Percentiles rank a stretch among this genome's conserved stretches.
phyloP scores from a whole-genome alignment of 352 stramenopile species.

The Pythium folliculosum region DNA sequence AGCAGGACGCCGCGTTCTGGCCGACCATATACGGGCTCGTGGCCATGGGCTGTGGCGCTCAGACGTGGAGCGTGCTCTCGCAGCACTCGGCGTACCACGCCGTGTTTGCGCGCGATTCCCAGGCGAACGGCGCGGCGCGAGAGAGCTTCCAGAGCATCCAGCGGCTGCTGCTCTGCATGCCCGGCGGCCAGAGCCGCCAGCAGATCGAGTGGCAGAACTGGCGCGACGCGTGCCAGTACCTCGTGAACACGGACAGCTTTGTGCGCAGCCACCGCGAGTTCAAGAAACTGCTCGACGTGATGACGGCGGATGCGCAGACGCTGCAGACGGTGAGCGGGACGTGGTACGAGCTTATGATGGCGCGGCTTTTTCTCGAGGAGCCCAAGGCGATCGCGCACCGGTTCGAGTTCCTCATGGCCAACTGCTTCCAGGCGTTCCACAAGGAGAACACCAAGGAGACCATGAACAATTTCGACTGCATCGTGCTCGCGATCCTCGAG shows the following conservation, averaged over 20 bases:
- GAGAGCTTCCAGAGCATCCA: constrained; percentile 60
- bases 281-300: constrained; percentile 54
- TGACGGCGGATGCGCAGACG: constrained; percentile 50
- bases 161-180: constrained; percentile 71
- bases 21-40: constrained; percentile 60
- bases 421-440: constrained; percentile 61
- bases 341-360: constrained; percentile 86
- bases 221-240: constrained; percentile 60
- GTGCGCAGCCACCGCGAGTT: constrained; percentile 52
- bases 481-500: constrained; percentile 76
- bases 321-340: constrained; percentile 42
- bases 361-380: constrained; percentile 70
- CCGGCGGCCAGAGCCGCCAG: constrained; percentile 29
- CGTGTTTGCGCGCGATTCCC: constrained; percentile 42
- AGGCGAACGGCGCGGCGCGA: constrained; percentile 45
- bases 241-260: constrained; percentile 56
- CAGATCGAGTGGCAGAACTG: constrained; percentile 59
- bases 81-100: constrained; percentile 59
- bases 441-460: constrained; percentile 28
- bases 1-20: constrained; percentile 64
- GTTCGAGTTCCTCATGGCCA: constrained; percentile 80
- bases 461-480: constrained; percentile 84
- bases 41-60: constrained; percentile 46
- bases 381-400: constrained; percentile 73
- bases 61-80: constrained; percentile 64